Evolutionary conservation across 306 rosid genomes (phyloP).

Genomic region (Prunus fruticosa): DNA sequence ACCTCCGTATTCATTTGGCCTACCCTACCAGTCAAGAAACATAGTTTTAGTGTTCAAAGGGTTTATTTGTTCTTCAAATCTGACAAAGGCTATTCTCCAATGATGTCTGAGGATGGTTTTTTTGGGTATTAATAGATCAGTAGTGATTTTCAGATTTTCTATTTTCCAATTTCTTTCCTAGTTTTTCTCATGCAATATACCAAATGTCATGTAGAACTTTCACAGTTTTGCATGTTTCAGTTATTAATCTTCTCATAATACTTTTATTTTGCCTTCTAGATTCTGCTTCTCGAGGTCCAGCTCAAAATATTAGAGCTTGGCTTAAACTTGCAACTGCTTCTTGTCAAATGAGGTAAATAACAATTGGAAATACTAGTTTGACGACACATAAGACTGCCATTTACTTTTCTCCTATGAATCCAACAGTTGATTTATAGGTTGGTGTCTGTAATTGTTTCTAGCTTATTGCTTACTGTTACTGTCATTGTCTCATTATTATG

Average conservation of each 20-base stretch:
- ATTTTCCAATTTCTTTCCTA: not conserved
- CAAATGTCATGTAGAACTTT: not conserved
- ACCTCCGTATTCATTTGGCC: not conserved
- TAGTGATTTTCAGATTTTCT: not conserved
- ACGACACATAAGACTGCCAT: not conserved
- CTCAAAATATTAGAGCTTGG: constrained; percentile 81
- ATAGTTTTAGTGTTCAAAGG: not conserved
- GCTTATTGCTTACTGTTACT: constrained; percentile 1
- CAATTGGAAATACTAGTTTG: not conserved
- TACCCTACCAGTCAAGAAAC: not conserved
- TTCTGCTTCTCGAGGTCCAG: constrained; percentile 60
- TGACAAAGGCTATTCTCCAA: constrained; percentile 3
- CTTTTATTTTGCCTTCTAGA: constrained; percentile 36
- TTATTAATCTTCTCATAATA: constrained; percentile 23
- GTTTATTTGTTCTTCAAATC: not conserved
- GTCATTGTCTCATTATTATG: not conserved
- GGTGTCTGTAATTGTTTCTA: constrained; percentile 9
- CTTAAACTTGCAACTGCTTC: constrained; percentile 54
- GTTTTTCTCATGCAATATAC: not conserved
- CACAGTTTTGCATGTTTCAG: not conserved
- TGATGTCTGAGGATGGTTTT: not conserved
- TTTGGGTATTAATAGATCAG: not conserved
- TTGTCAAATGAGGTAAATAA: constrained; percentile 63
- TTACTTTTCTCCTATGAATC: not conserved
- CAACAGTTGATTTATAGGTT: constrained; percentile 2